Evolutionary conservation across 2,329 filamentous ascomycete genomes (phyloP).

Genomic region (Clathrospora elynae): DNA sequence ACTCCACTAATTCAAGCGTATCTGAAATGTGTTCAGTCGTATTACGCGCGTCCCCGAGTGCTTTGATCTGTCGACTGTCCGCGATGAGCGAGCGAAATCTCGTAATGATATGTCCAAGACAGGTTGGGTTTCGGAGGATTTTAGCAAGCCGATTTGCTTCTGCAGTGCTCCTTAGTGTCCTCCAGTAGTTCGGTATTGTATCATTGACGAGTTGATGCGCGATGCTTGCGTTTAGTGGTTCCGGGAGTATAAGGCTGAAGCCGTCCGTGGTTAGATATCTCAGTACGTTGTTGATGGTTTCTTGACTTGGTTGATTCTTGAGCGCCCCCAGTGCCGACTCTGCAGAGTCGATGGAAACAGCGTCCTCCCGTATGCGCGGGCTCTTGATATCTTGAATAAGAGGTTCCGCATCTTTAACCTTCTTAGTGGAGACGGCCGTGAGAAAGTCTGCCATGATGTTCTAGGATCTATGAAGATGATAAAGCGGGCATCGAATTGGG

Average conservation of each 20-base stretch:
- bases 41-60: conserved; percentile 37
- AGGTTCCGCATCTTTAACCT: conserved; percentile 22
- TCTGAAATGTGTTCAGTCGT: conserved; percentile 45
- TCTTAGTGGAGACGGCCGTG: conserved; percentile 53
- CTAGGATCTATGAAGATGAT: background rate
- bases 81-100: conserved; percentile 66
- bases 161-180: conserved; percentile 22
- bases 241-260: conserved; percentile 66
- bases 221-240: conserved; percentile 73
- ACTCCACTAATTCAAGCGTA: conserved; percentile 51
- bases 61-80: conserved; percentile 44
- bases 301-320: conserved; percentile 66
- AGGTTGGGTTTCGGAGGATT: conserved; percentile 74
- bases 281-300: conserved; percentile 60
- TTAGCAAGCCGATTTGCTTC: conserved; percentile 57
- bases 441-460: conserved; percentile 56
- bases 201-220: conserved; percentile 74
- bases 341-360: conserved; percentile 35
- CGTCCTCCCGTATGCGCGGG: conserved; percentile 16
- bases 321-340: conserved; percentile 64
- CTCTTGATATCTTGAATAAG: conserved; percentile 22
- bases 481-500: background rate
- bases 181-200: conserved; percentile 84
- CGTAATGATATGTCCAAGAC: conserved; percentile 76
- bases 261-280: conserved; percentile 54